A percentile compares a stretch with the other conserved stretches of the same genome.
These are phyloP conservation scores for Nakaseomyces sp. DNA, from an alignment of 1,139 yeast genomes.

Conservation along the genomic window DNA sequence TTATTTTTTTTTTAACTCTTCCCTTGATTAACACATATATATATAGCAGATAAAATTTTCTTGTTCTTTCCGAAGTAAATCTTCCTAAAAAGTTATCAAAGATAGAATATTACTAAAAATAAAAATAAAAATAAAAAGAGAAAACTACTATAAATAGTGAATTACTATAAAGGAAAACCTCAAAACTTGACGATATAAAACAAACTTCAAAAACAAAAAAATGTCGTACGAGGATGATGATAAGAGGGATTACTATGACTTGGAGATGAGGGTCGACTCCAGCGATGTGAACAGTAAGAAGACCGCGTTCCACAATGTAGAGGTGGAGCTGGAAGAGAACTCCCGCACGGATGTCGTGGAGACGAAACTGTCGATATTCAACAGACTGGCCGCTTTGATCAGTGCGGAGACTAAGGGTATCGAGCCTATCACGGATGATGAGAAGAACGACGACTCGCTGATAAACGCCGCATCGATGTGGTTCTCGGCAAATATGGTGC, in stretches of 20 bases:
- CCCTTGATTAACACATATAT: no score
- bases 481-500: slow-evolving; percentile 85
- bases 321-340: neutral
- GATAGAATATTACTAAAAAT: no score
- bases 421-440: slow-evolving; percentile 39
- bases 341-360: slow-evolving; percentile 5
- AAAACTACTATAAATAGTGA: no score
- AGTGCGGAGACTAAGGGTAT: slow-evolving; percentile 43
- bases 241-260: neutral
- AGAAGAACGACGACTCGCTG: slow-evolving; percentile 46
- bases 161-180: no score
- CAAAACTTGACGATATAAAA: no score
- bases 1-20: no score
- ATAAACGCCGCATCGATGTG: slow-evolving; percentile 81
- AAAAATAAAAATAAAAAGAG: no score
- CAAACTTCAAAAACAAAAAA: neutral
- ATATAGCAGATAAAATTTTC: no score
- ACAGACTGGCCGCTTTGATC: slow-evolving; percentile 30
- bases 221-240: slow-evolving; percentile 2
- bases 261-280: slow-evolving; percentile 4
- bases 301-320: neutral
- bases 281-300: neutral
- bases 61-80: no score
- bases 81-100: no score
- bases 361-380: slow-evolving; percentile 24